Evolutionary conservation across 495 filamentous ascomycete species (phyloP), one percentile per base, ranked within the genome.

Genomic region (Terfezia claveryi): DNA sequence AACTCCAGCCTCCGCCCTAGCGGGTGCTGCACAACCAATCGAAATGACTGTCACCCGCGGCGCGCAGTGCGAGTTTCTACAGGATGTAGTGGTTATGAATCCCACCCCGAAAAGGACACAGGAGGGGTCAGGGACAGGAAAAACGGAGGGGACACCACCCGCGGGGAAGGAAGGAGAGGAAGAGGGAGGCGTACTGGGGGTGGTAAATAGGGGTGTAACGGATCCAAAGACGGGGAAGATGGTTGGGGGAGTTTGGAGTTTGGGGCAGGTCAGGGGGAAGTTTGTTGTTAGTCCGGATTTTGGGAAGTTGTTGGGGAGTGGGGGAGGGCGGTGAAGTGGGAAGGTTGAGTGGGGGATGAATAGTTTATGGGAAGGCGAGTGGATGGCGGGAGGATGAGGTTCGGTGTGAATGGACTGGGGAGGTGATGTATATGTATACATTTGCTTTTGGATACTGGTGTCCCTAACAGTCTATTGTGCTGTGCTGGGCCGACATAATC

Each of bases 1-100:
- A 32, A 32, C 27, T 32, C 27, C 27, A 32, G 7, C 27, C 41
- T 46, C 41, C 4, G 17, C 41, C 41, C 12, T 8, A 23, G 56
- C 56, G 32, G n/a, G 32, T 9, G 54, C 58, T 10, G 59, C 53
- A 17, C 36, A 38, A 16, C 38, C 56, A 4, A 59, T 65, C 20
- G 62, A 64, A 37, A 65, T 65, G 56, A 57, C 59, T 23, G 63
- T 65, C n/a, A 55, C 50, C 51, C 61, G 63, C 7, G 63, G 63
- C 16, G 59, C 62, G 37, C 51, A 52, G 17, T 62, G 61, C 41
- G 55, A 58, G 46, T 65, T 65, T 53, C 56, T 65, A 46, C 62
- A 65, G 55, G 63, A 65, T 53, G 59, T 63, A 8, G 62, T 65
- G 14, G 56, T 64, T 12, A 44, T 65, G 16, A 64, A 64, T 37